Percentiles rank a stretch among this genome's conserved stretches.
Evolutionary conservation across 768 basidiomycete genomes (phyloP).

Genomic region (Chlorophyllum brunneum): DNA sequence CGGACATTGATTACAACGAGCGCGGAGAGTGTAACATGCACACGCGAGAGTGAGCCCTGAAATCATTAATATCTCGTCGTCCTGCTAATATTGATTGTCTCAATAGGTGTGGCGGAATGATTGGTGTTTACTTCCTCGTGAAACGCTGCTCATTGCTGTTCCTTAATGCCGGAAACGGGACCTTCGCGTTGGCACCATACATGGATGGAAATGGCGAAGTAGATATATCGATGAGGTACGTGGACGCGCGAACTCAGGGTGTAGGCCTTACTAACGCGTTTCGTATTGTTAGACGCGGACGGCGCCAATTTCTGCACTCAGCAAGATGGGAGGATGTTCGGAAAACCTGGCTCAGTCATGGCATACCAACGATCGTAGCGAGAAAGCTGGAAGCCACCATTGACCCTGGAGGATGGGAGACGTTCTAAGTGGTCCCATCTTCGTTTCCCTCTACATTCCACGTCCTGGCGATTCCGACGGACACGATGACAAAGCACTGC

Average conservation of each 20-base stretch:
- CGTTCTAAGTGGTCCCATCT: conserved; percentile 48
- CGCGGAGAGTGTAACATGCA: conserved; percentile 96
- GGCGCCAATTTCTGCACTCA: conserved; percentile 82
- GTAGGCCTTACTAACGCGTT: not conserved
- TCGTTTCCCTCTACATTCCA: too few species aligned
- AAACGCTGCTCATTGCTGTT: conserved; percentile 90
- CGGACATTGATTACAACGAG: conserved; percentile 56
- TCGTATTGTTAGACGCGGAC: conserved; percentile 59
- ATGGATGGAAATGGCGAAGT: conserved; percentile 93
- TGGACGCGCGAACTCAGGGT: not conserved
- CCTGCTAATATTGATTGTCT: conserved; percentile 7
- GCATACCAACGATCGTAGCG: conserved; percentile 86
- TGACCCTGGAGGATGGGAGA: conserved; percentile 94
- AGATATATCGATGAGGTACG: conserved; percentile 86
- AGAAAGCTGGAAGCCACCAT: conserved; percentile 83
- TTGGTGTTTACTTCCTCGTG: conserved; percentile 88
- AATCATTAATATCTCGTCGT: not conserved
- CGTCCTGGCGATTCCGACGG: too few species aligned
- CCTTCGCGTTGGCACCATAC: conserved; percentile 85
- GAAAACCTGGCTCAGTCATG: conserved; percentile 86
- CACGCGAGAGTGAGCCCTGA: conserved; percentile 75
- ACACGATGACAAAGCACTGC: too few species aligned
- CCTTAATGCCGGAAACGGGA: conserved; percentile 85
- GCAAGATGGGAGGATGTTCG: conserved; percentile 90
- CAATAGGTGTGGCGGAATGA: conserved; percentile 85